Evolutionary conservation across 116 monocot species (phyloP).

Genomic region (Cymodocea nodosa): DNA sequence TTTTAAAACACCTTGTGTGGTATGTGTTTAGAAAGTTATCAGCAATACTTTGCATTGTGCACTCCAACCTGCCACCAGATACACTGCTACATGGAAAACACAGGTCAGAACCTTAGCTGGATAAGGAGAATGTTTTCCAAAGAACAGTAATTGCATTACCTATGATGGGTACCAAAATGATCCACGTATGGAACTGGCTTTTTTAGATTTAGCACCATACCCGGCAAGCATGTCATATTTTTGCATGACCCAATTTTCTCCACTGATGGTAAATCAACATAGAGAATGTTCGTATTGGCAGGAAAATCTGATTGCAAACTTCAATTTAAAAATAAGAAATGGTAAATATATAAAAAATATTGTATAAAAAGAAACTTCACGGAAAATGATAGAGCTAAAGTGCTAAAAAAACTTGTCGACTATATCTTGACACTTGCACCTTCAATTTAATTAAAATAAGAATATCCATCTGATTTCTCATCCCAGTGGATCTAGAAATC

Average conservation of each 20-base stretch:
- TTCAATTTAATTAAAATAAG: too few species aligned
- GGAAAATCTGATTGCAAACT: slow-evolving; percentile 42
- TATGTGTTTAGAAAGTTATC: slow-evolving; percentile 70
- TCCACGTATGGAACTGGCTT: slow-evolving; percentile 70
- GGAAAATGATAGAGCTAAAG: too few species aligned
- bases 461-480: too few species aligned
- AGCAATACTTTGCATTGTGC: slow-evolving; percentile 98
- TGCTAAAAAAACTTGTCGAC: too few species aligned
- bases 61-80: slow-evolving; percentile 88
- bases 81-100: slow-evolving; percentile 39
- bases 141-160: slow-evolving; percentile 30
- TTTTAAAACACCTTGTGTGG: slow-evolving; percentile 32
- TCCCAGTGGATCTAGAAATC: too few species aligned
- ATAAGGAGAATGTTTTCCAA: background rate
- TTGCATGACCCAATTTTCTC: slow-evolving; percentile 84
- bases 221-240: slow-evolving; percentile 62
- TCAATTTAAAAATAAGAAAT: slow-evolving; percentile 4
- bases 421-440: too few species aligned
- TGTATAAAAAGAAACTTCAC: too few species aligned
- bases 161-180: slow-evolving; percentile 61
- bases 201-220: slow-evolving; percentile 87
- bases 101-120: background rate
- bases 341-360: background rate
- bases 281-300: slow-evolving; percentile 94
- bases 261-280: slow-evolving; percentile 75